Evolutionary conservation across 768 basidiomycete species (phyloP).

Genomic region (Tricholoma sp.): DNA sequence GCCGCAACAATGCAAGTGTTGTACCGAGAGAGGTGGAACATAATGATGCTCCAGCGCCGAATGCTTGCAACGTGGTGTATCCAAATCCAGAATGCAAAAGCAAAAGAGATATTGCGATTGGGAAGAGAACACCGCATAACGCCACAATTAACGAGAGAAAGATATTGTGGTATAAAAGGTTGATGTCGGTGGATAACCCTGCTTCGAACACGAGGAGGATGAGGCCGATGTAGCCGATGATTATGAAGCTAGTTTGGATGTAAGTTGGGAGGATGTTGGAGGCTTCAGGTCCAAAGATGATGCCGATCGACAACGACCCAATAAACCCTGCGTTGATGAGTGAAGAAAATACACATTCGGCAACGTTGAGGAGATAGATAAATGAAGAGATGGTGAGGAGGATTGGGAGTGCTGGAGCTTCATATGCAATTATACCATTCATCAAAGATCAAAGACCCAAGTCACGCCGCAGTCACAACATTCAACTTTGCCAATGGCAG

Average conservation of each 20-base stretch:
- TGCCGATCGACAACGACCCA: slow-evolving; percentile 51
- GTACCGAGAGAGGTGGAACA: slow-evolving; percentile 65
- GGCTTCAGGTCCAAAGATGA: slow-evolving; percentile 49
- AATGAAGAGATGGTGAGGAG: slow-evolving; percentile 50
- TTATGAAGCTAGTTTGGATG: slow-evolving; percentile 40
- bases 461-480: not conserved
- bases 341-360: slow-evolving; percentile 35
- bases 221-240: slow-evolving; percentile 37
- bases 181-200: slow-evolving; percentile 47
- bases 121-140: slow-evolving; percentile 44
- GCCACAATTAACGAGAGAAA: slow-evolving; percentile 45
- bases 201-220: slow-evolving; percentile 57
- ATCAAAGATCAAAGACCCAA: too few species aligned
- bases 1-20: slow-evolving; percentile 54
- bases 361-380: slow-evolving; percentile 47
- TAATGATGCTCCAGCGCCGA: slow-evolving; percentile 58
- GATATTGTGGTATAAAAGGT: slow-evolving; percentile 40
- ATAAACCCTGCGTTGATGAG: slow-evolving; percentile 40
- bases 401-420: slow-evolving; percentile 24
- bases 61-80: slow-evolving; percentile 40
- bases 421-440: slow-evolving; percentile 19
- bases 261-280: slow-evolving; percentile 36
- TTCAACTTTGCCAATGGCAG: not conserved
- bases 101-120: slow-evolving; percentile 44
- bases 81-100: slow-evolving; percentile 37